Base-by-base conservation (phyloP, 139 green algal species). In the Gonium pectorale region DNA sequence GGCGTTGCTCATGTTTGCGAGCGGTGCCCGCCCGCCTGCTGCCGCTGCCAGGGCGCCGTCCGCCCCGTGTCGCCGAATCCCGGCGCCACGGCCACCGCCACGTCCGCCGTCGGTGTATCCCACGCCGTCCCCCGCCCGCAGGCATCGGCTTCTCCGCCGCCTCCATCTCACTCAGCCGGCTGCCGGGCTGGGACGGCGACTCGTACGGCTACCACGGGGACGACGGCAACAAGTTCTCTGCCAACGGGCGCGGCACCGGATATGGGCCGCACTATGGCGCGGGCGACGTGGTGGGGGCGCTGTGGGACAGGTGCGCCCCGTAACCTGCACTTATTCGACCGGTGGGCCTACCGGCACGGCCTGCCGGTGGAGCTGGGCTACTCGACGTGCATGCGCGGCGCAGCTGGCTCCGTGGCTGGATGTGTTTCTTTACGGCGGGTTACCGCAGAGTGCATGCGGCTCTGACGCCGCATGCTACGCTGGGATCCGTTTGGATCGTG, bases 181-280 rank as follows among this genome's bases (percentile, higher is more conserved):
- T 98, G 69, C 95, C 95, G 0, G 95, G 95, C 17, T 98, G 95
- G 95, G 94, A 98, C 74, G 67, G 81, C 2, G 88, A 93, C 78
- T 95, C 89, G 35, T 98, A 97, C 64, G 86, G 86, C 43, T 91
- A 91, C 66, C 87, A 91, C 51, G 87, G 87, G 3, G 87, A 91
- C 69, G 87, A 91, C 54, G 87, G 87, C 4, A 62, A 87, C 35
- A 51, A 54, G 0, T 98, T 98, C 67, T 70, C 88, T 19, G 89
- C 85, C 74, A 88, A 77, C 68, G 89, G 89, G 3, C 5, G n/a
- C 0, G 91, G 91, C 38, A 54, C 35, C 1, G 3, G 52, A 0
- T 94, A 91, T 64, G 91, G 91, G 21, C 89, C 87, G 9, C 69
- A 24, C 8, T 94, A 87, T 52, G 44, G 41, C 54, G 51, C 72